A percentile compares a stretch with the other conserved stretches of the same genome.
Conservation (phyloP, 495 filamentous ascomycete species). For the Lophium mytilinum region DNA sequence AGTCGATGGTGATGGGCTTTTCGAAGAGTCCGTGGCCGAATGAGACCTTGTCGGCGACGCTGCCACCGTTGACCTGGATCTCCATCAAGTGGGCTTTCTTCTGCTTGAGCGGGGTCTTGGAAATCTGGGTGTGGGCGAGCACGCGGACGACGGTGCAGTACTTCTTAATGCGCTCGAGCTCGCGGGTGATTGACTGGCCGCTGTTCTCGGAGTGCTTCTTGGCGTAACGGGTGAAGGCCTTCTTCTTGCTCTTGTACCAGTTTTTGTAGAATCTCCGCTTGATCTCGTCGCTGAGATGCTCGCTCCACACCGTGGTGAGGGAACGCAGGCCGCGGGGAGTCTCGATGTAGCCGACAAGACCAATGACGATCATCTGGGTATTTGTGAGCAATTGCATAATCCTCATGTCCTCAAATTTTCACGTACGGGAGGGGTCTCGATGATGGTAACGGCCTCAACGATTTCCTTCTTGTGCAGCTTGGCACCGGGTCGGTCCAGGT, state of each 20-base stretch:
- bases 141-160: constrained; percentile 99
- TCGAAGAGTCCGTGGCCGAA: constrained; percentile 94
- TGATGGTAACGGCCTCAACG: constrained; percentile 96
- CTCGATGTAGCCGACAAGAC: constrained; percentile 99
- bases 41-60: constrained; percentile 88
- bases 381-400: constrained; percentile 45
- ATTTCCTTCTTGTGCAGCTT: constrained; percentile 99
- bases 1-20: constrained; percentile 87
- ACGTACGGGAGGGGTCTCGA: constrained; percentile 99
- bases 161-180: constrained; percentile 99
- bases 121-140: constrained; percentile 98
- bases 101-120: constrained; percentile 98
- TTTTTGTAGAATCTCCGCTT: constrained; percentile 99
- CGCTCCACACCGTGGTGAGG: constrained; percentile 98
- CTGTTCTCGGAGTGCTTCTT: constrained; percentile 95
- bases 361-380: constrained; percentile 90
- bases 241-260: constrained; percentile 99
- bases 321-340: constrained; percentile 99
- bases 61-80: constrained; percentile 98
- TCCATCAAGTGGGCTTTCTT: constrained; percentile 99
- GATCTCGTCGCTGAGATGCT: constrained; percentile 96
- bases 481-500: constrained; percentile 97
- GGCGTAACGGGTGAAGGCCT: constrained; percentile 99
- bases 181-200: constrained; percentile 83
- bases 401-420: constrained; percentile 10